Evolutionary conservation across 345 rosid species (phyloP).

Genomic region (Lepidium africanum): DNA sequence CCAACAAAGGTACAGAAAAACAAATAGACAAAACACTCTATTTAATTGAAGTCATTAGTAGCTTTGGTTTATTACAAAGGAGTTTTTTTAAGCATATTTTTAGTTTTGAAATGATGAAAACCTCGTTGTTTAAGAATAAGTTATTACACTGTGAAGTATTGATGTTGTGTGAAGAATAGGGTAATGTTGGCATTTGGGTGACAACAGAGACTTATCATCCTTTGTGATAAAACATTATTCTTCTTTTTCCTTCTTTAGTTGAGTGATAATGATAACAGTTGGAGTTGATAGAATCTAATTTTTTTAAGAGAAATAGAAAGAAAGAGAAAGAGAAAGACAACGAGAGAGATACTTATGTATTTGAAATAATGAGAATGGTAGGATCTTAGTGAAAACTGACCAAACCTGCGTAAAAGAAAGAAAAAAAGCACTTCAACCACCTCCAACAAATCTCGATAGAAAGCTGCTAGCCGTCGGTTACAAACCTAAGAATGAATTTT

Average conservation of each 20-base stretch:
- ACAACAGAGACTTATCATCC: conserved; percentile 27
- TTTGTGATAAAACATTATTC: conserved; percentile 10
- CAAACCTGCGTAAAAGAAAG: conserved; percentile 16
- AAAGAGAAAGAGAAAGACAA: too few relatives aligned
- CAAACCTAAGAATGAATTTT: too few relatives aligned
- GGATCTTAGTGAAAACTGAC: conserved; percentile 33
- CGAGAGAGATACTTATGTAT: conserved; percentile 1
- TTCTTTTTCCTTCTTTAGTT: conserved; percentile 15
- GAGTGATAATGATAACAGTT: conserved; percentile 24
- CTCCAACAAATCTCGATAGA: too few relatives aligned
- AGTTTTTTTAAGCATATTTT: background rate
- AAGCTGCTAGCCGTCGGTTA: too few relatives aligned
- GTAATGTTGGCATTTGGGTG: conserved; percentile 34
- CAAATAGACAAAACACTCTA: too few relatives aligned
- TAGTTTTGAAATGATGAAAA: background rate
- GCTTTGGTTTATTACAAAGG: background rate
- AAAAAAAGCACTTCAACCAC: conserved; percentile 21
- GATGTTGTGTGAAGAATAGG: conserved; percentile 28
- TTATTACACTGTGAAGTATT: conserved; percentile 11
- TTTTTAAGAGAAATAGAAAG: conserved; percentile 6
- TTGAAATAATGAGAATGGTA: conserved; percentile 25
- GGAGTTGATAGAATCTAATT: conserved; percentile 28
- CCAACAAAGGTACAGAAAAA: conserved; percentile 17
- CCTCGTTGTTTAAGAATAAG: background rate
- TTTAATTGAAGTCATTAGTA: conserved; percentile 2